These are phyloP conservation scores for Withania somnifera DNA, from an alignment of 305 asterid genomes.

Conservation along the genomic window DNA sequence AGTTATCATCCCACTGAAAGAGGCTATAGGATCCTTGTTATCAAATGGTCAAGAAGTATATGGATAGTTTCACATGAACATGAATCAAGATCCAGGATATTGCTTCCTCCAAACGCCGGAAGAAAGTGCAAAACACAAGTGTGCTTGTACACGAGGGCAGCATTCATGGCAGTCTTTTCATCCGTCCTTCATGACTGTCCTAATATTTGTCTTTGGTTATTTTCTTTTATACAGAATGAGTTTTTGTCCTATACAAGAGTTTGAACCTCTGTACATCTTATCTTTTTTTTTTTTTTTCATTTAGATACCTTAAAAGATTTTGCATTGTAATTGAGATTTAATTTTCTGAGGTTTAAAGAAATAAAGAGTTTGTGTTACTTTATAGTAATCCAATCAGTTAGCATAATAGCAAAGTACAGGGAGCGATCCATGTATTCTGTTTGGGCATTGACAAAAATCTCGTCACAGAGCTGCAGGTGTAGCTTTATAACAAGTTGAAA, in stretches of 20 bases:
- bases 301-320: not conserved
- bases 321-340: not conserved
- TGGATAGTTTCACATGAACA: constrained; percentile 10
- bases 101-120: not conserved
- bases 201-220: not conserved
- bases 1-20: constrained; percentile 76
- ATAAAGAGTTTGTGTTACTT: not conserved
- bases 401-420: not conserved
- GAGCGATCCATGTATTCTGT: not conserved
- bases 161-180: too few relatives aligned
- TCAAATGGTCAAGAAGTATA: constrained; percentile 19
- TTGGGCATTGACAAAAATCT: not conserved
- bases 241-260: not conserved
- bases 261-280: not conserved
- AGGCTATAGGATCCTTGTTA: constrained; percentile 41
- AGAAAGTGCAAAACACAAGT: not conserved
- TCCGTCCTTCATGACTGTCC: not conserved
- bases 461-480: not conserved
- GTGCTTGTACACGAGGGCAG: too few relatives aligned
- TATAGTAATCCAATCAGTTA: not conserved
- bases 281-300: not conserved
- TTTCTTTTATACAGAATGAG: not conserved
- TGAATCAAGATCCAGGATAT: not conserved
- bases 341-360: not conserved
- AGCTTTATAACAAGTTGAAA: not conserved